Evolutionary conservation across 176 grass and related monocot genomes (phyloP).

Genomic region (Oryza australiensis): DNA sequence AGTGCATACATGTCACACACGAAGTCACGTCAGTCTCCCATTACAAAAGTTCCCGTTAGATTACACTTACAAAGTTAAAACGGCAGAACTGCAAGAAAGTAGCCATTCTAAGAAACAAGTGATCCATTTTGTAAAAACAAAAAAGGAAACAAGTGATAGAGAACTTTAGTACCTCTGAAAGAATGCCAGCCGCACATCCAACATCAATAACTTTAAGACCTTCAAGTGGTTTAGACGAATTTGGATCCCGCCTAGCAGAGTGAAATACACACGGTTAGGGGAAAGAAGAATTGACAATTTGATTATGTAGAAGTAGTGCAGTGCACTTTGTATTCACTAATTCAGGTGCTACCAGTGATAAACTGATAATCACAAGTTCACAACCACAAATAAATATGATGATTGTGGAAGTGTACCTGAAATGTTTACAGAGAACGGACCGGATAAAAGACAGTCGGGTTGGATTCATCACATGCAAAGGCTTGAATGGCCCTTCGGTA

Average conservation of each 20-base stretch:
- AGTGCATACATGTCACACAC: neutral
- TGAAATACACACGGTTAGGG: neutral
- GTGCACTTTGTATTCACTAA: neutral
- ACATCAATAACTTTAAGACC: slow-evolving; percentile 94
- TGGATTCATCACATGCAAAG: slow-evolving; percentile 92
- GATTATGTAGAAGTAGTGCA: neutral
- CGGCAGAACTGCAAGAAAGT: neutral
- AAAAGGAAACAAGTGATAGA: no score
- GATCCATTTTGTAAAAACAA: neutral
- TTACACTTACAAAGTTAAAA: neutral
- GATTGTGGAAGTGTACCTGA: slow-evolving; percentile 51
- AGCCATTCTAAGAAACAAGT: neutral
- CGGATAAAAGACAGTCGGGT: slow-evolving; percentile 79
- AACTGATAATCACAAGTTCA: neutral
- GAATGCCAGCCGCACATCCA: slow-evolving; percentile 95
- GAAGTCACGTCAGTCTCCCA: neutral
- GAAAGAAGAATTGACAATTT: neutral
- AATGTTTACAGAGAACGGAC: slow-evolving; percentile 78
- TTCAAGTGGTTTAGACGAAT: slow-evolving; percentile 80
- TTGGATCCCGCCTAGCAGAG: slow-evolving; percentile 68
- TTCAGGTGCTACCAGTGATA: neutral
- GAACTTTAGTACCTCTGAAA: slow-evolving; percentile 64
- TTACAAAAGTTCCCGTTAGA: neutral
- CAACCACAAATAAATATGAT: neutral
- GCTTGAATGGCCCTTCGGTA: slow-evolving; percentile 81